A percentile compares a stretch with the other conserved stretches of the same genome.
These are phyloP conservation scores for Penicillium sp. DNA, from an alignment of 2,329 filamentous ascomycete species.

Conservation along the genomic window DNA sequence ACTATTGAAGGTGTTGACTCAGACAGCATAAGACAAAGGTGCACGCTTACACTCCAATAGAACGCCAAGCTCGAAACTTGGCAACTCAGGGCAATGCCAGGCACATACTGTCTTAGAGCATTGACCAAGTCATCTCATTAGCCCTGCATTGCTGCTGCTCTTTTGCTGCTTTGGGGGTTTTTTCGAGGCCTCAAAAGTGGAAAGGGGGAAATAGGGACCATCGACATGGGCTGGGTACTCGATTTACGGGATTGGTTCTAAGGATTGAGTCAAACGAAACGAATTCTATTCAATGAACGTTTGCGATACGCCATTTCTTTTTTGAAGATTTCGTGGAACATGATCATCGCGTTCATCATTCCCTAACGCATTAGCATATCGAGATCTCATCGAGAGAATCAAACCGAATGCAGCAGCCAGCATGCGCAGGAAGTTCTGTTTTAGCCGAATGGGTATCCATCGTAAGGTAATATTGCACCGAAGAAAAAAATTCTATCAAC, in stretches of 20 bases:
- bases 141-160: neutral
- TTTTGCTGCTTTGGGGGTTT: neutral
- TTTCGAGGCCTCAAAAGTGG: neutral
- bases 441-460: conserved; percentile 10
- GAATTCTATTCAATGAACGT: conserved; percentile 1
- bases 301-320: neutral
- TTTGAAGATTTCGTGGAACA: neutral
- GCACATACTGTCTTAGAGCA: conserved; percentile 4
- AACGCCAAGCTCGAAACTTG: neutral
- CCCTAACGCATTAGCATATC: conserved; percentile 2
- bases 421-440: conserved; percentile 1
- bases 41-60: neutral
- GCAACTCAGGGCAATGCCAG: neutral
- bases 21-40: neutral
- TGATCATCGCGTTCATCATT: conserved; percentile 5
- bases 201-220: neutral
- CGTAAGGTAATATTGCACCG: conserved; percentile 24
- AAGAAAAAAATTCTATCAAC: conserved; percentile 15
- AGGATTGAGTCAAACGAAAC: neutral
- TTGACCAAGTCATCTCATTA: conserved; percentile 1
- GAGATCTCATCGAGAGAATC: conserved; percentile 10
- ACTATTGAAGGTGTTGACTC: neutral
- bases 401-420: conserved; percentile 1
- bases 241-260: neutral
- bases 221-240: neutral